Evolutionary conservation across 164 flowering plant genomes (phyloP).

Genomic region (Vitis rupestris): DNA sequence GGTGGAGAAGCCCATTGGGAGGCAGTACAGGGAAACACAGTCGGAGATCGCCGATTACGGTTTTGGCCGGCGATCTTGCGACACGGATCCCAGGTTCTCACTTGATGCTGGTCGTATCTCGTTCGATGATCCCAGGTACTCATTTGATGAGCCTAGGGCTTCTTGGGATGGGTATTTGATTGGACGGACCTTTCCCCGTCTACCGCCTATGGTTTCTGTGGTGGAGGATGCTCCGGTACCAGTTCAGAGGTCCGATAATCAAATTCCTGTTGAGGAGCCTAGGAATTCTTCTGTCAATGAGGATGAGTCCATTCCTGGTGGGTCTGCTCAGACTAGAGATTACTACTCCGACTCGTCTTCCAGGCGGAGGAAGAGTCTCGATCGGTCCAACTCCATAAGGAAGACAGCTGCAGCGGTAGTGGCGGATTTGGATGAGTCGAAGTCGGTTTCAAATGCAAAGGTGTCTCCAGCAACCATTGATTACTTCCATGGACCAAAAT

Average conservation of each 20-base stretch:
- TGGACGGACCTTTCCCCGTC: constrained; percentile 44
- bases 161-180: constrained; percentile 93
- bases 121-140: constrained; percentile 55
- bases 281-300: constrained; percentile 28
- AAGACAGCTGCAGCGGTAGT: constrained; percentile 69
- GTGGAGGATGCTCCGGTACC: constrained; percentile 65
- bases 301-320: constrained; percentile 70
- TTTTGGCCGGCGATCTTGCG: constrained; percentile 75
- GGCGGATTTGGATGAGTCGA: constrained; percentile 69
- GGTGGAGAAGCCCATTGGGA: constrained; percentile 45
- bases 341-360: constrained; percentile 84
- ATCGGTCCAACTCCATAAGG: constrained; percentile 65
- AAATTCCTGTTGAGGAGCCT: constrained; percentile 75
- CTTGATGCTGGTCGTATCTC: constrained; percentile 51
- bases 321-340: constrained; percentile 83
- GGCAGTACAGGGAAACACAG: constrained; percentile 62
- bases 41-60: constrained; percentile 91
- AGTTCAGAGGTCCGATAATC: constrained; percentile 51
- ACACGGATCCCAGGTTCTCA: constrained; percentile 55
- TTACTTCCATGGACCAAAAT: constrained; percentile 30
- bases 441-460: constrained; percentile 53
- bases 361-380: constrained; percentile 70
- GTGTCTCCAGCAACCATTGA: constrained; percentile 49
- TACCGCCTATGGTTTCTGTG: constrained; percentile 75
- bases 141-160: constrained; percentile 88